Conservation (phyloP, 192 early-diverging fungal genomes). For the Backusella tarrabulga region DNA sequence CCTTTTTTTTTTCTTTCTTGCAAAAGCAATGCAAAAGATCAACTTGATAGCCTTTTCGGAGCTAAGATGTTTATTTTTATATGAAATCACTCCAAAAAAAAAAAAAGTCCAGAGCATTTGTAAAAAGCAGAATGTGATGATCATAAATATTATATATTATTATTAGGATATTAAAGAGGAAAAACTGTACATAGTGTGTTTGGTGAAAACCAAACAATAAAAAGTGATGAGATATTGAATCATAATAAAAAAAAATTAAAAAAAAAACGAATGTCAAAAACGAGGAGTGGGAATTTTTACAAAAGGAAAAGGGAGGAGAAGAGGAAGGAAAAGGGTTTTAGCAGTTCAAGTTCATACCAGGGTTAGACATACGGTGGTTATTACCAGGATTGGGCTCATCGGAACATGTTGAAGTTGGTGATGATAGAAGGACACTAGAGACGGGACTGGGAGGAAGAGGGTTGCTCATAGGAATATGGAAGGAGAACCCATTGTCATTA, state of each 20-base stretch:
- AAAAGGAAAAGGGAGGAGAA: neutral
- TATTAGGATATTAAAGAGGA: neutral
- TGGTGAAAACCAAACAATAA: neutral
- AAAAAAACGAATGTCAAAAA: too few relatives aligned
- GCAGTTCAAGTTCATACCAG: neutral
- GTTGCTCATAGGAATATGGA: neutral
- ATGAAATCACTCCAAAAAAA: neutral
- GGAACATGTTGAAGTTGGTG: neutral
- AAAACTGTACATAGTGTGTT: neutral
- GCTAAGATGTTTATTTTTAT: neutral
- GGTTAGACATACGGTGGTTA: neutral
- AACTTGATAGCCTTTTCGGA: neutral
- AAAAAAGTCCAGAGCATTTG: neutral
- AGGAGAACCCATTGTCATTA: neutral
- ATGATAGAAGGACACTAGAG: neutral
- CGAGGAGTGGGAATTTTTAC: neutral
- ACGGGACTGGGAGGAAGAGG: slow-evolving; percentile 7
- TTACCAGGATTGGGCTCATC: neutral
- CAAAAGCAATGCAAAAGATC: too few relatives aligned
- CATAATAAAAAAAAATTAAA: neutral
- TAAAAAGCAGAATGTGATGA: neutral
- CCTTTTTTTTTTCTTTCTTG: neutral
- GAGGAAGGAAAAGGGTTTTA: neutral
- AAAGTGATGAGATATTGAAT: neutral
- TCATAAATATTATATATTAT: neutral